Percentiles rank a stretch among this genome's conserved stretches.
Evolutionary conservation across 192 early-diverging fungal genomes (phyloP).

Genomic region (Linderina pennispora): DNA sequence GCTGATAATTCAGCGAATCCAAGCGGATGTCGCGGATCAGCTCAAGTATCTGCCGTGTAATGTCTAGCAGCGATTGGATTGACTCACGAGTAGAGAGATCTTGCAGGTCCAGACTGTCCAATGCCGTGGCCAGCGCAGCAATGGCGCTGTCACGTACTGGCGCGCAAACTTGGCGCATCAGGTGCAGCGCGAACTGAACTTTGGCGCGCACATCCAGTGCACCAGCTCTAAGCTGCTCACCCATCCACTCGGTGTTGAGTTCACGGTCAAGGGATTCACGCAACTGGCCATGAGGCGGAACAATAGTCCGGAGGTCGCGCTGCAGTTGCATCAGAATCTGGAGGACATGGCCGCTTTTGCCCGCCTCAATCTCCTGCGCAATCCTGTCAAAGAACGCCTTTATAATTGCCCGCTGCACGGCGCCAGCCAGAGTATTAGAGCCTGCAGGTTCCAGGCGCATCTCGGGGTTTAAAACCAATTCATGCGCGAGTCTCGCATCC

Average conservation of each 20-base stretch:
- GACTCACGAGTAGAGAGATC: too few relatives aligned
- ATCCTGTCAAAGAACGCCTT: slow-evolving; percentile 18
- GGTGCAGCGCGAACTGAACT: slow-evolving; percentile 7
- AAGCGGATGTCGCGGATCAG: slow-evolving; percentile 21
- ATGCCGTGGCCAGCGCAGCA: slow-evolving; percentile 4
- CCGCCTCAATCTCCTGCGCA: slow-evolving; percentile 9
- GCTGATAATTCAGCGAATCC: slow-evolving; percentile 35
- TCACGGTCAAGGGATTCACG: slow-evolving; percentile 17
- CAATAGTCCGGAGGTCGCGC: slow-evolving; percentile 18
- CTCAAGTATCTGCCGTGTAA: slow-evolving; percentile 7
- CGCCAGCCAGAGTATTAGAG: slow-evolving; percentile 5
- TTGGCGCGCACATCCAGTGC: slow-evolving; percentile 14
- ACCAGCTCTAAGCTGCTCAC: slow-evolving; percentile 4
- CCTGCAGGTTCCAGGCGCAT: slow-evolving; percentile 16
- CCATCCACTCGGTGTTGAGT: slow-evolving; percentile 27
- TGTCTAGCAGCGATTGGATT: slow-evolving; percentile 9
- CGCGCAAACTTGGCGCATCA: slow-evolving; percentile 27
- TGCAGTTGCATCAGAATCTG: slow-evolving; percentile 17
- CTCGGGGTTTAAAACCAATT: slow-evolving; percentile 27
- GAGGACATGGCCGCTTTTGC: slow-evolving; percentile 12
- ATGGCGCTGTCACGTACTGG: slow-evolving; percentile 16
- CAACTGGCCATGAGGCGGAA: slow-evolving; percentile 6
- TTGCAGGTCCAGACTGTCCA: background rate
- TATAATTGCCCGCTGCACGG: slow-evolving; percentile 18
- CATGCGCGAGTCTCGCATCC: slow-evolving; percentile 31